Conservation (phyloP, 495 filamentous ascomycete species). For the Acidomyces sp. region DNA sequence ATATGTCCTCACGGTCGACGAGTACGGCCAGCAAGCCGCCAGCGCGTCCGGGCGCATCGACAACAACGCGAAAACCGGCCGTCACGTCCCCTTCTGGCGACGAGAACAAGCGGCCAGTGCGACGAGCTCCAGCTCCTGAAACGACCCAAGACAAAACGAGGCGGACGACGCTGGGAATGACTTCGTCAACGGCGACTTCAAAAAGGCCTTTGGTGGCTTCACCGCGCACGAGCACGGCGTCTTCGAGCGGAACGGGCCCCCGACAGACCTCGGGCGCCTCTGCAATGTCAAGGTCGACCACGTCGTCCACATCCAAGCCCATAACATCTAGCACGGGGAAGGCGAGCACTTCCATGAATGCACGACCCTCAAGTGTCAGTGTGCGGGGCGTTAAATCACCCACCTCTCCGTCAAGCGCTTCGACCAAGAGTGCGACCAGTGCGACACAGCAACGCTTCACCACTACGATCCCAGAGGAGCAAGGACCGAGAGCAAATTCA, state of each 20-base stretch:
- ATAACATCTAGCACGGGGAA: conserved; percentile 2
- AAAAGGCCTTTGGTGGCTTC: conserved; percentile 5
- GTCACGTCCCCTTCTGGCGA: conserved; percentile 5
- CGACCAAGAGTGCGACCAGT: conserved; percentile 7
- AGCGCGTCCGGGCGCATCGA: conserved; percentile 1
- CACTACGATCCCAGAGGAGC: conserved; percentile 15
- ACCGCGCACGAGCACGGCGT: no score
- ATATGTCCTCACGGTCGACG: conserved; percentile 2
- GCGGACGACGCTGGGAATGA: conserved; percentile 9
- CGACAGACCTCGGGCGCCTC: no score
- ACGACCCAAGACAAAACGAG: conserved; percentile 7
- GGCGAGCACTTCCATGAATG: conserved; percentile 1
- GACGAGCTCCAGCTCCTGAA: conserved; percentile 3
- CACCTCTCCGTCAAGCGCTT: background rate
- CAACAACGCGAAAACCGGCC: conserved; percentile 1
- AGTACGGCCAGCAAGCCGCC: conserved; percentile 15
- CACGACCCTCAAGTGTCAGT: background rate
- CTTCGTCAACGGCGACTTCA: conserved; percentile 3
- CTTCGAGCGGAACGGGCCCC: no score
- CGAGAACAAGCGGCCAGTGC: conserved; percentile 13
- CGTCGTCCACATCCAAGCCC: no score
- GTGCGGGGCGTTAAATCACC: conserved; percentile 5
- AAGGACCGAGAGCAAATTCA: background rate
- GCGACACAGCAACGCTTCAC: background rate
- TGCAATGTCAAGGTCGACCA: no score